Conservation (phyloP, 768 basidiomycete species). For the Pulveroboletus sp. region DNA sequence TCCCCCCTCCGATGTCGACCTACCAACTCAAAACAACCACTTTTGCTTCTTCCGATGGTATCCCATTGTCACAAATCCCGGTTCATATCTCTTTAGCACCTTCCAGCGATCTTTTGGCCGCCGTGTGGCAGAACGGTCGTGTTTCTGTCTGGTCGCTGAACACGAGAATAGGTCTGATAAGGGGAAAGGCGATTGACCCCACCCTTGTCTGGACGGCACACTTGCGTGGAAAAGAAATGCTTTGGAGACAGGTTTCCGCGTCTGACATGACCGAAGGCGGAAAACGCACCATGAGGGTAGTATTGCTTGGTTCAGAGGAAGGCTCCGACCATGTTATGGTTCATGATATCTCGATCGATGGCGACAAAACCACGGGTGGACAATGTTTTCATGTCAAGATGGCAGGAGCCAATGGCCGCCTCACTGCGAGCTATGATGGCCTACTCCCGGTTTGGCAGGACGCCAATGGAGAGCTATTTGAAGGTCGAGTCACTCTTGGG, state of each 20-base stretch:
- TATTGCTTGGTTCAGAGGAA: conserved; percentile 39
- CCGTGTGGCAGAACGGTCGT: conserved; percentile 69
- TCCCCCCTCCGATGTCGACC: conserved; percentile 98
- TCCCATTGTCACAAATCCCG: conserved; percentile 38
- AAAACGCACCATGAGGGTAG: conserved; percentile 20
- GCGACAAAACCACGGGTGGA: conserved; percentile 1
- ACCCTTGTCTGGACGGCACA: conserved; percentile 33
- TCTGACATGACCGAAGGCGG: conserved; percentile 7
- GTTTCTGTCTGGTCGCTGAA: conserved; percentile 69
- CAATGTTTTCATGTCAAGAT: conserved; percentile 20
- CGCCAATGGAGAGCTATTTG: conserved; percentile 45
- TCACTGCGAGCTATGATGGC: conserved; percentile 31
- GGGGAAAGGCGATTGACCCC: conserved; percentile 60
- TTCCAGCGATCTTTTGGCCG: conserved; percentile 53
- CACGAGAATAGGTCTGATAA: conserved; percentile 58
- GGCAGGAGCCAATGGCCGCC: conserved; percentile 44
- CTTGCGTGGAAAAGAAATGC: conserved; percentile 8
- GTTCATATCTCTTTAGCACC: conserved; percentile 65
- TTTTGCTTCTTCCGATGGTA: background rate
- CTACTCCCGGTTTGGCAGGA: conserved; percentile 41
- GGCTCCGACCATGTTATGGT: conserved; percentile 34
- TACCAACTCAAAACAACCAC: conserved; percentile 37
- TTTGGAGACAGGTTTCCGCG: conserved; percentile 31
- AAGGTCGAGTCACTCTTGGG: conserved; percentile 32
- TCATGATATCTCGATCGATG: conserved; percentile 17